Conservation (phyloP, 1,139 yeast genomes). For the Geotrichum carabidarum region DNA sequence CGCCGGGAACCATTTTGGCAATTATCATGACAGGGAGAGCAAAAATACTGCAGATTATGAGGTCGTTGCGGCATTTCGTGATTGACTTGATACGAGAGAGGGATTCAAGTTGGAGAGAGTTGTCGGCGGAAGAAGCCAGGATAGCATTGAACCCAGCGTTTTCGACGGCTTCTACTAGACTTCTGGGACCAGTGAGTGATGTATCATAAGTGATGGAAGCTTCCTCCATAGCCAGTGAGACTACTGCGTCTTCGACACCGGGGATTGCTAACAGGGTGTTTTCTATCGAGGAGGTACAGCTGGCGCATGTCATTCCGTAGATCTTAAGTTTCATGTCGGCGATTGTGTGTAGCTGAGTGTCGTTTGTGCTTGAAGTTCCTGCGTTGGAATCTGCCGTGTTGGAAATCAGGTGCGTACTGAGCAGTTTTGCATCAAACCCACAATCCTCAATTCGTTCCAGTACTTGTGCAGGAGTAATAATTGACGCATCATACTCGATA, state of each 20-base stretch:
- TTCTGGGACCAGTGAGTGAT: constrained; percentile 50
- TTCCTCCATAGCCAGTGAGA: constrained; percentile 41
- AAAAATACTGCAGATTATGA: constrained; percentile 47
- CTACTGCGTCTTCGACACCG: constrained; percentile 47
- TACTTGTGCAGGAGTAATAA: constrained; percentile 39
- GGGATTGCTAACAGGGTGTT: constrained; percentile 40
- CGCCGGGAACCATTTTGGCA: constrained; percentile 45
- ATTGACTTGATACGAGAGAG: constrained; percentile 70
- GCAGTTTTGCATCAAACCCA: constrained; percentile 59
- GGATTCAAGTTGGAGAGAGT: constrained; percentile 60
- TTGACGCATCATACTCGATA: constrained; percentile 44
- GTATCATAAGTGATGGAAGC: constrained; percentile 46
- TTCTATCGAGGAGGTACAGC: constrained; percentile 52
- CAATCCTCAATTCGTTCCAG: constrained; percentile 58
- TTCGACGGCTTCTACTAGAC: constrained; percentile 48
- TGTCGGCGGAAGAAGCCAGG: constrained; percentile 42
- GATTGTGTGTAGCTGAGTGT: not conserved
- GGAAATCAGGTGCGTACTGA: constrained; percentile 30
- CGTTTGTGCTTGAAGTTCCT: not conserved
- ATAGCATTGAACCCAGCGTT: constrained; percentile 49
- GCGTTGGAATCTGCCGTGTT: constrained; percentile 1
- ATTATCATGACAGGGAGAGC: constrained; percentile 63
- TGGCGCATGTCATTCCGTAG: constrained; percentile 59
- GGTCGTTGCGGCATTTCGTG: constrained; percentile 57
- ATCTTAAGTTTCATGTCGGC: constrained; percentile 37